These are phyloP conservation scores for Tulasnella sp. DNA, from an alignment of 768 basidiomycete genomes.

Conservation along the genomic window DNA sequence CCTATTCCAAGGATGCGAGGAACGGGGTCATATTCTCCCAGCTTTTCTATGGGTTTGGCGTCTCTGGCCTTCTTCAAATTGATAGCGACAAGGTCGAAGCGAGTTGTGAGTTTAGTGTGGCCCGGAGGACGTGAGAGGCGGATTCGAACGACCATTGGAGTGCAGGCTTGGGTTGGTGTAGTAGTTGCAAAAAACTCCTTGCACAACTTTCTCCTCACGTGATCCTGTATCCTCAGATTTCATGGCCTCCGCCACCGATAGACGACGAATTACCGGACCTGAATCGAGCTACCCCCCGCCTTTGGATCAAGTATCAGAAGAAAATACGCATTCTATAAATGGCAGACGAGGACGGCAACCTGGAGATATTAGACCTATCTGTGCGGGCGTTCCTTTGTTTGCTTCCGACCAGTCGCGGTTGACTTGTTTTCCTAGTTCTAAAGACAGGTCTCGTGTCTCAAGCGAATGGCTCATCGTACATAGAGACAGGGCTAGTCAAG, in stretches of 20 bases:
- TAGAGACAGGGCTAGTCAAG: slow-evolving; percentile 87
- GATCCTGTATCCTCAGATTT: neutral
- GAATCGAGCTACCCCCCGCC: slow-evolving; percentile 66
- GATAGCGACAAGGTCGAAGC: slow-evolving; percentile 77
- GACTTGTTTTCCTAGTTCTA: slow-evolving; percentile 48
- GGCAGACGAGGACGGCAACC: slow-evolving; percentile 46
- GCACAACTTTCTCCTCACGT: neutral
- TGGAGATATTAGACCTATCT: slow-evolving; percentile 75
- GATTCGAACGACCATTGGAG: slow-evolving; percentile 20
- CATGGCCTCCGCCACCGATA: slow-evolving; percentile 46
- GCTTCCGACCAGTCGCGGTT: neutral
- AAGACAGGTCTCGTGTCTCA: slow-evolving; percentile 85
- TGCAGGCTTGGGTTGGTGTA: neutral
- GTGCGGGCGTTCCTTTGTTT: slow-evolving; percentile 41
- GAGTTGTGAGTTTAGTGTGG: slow-evolving; percentile 20
- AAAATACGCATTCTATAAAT: slow-evolving; percentile 20
- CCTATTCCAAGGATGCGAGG: slow-evolving; percentile 20
- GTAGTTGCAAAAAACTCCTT: neutral
- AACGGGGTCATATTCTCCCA: slow-evolving; percentile 76
- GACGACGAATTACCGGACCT: slow-evolving; percentile 85
- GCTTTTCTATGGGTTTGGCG: slow-evolving; percentile 76
- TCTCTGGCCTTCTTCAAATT: slow-evolving; percentile 64
- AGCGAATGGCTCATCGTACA: slow-evolving; percentile 94
- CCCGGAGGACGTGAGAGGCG: slow-evolving; percentile 21
- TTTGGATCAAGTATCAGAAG: slow-evolving; percentile 36